A percentile compares a stretch with the other conserved stretches of the same genome.
These are phyloP conservation scores for Opeltia flavorubescens DNA, from an alignment of 495 filamentous ascomycete species.

Conservation along the genomic window DNA sequence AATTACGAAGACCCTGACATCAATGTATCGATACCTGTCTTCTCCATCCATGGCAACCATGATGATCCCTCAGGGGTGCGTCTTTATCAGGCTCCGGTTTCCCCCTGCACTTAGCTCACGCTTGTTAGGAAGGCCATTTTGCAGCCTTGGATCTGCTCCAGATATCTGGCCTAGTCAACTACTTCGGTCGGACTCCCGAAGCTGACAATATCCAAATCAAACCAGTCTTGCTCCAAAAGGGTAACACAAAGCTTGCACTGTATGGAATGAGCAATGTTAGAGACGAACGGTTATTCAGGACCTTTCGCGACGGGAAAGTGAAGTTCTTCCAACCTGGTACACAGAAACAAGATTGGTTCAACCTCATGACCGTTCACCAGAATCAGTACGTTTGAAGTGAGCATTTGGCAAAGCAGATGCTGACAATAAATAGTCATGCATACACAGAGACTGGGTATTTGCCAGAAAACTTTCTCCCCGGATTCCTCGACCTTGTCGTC, in stretches of 20 bases:
- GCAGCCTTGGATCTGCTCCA: slow-evolving; percentile 86
- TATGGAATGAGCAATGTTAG: slow-evolving; percentile 96
- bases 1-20: slow-evolving; percentile 98
- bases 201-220: slow-evolving; percentile 85
- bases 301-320: slow-evolving; percentile 84
- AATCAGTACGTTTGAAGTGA: slow-evolving; percentile 48
- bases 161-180: slow-evolving; percentile 83
- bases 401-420: background rate
- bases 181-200: slow-evolving; percentile 84
- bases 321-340: slow-evolving; percentile 78
- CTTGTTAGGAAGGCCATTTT: slow-evolving; percentile 56
- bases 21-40: slow-evolving; percentile 93
- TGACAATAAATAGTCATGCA: slow-evolving; percentile 38
- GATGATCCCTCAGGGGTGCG: slow-evolving; percentile 77
- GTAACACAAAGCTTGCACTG: slow-evolving; percentile 80
- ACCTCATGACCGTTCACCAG: slow-evolving; percentile 88
- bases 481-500: slow-evolving; percentile 79
- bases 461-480: slow-evolving; percentile 85
- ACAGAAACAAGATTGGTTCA: slow-evolving; percentile 90
- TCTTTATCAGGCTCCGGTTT: background rate
- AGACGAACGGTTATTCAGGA: slow-evolving; percentile 86
- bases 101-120: slow-evolving; percentile 10
- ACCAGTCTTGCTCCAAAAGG: slow-evolving; percentile 86
- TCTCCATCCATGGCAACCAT: slow-evolving; percentile 97
- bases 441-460: slow-evolving; percentile 83